Evolutionary conservation across 768 basidiomycete species (phyloP), one percentile per base, ranked within the genome.

Genomic region (Fibroporia radiculosa): DNA sequence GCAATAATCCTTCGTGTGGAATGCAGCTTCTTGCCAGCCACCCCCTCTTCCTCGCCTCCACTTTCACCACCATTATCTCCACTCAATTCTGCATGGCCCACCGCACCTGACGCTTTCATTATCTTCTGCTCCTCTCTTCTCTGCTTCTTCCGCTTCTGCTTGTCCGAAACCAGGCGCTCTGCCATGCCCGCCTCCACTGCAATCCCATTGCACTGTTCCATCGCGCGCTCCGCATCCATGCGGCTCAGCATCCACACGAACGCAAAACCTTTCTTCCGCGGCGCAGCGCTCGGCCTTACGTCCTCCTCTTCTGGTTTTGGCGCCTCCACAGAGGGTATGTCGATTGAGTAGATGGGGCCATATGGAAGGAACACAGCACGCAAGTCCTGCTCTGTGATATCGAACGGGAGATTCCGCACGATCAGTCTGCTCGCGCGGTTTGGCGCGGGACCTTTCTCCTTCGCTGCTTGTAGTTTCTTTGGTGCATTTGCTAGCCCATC

Each of bases 191-290:
- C 75, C 18, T 74, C 70, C 14, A 91, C 66, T 8, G 71, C 73
- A 60, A 75, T 80, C 14, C 87, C 89, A 56, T 95, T 95, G 49
- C 87, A 80, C 11, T 71, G 78, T 54, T 80, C 80, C 47, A 95
- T 70, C 0, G 91, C 93, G 41, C 70, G 69, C 60, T 93, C 85
- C 7, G 91, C 93, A 56, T 93, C 87, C 46, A 82, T 83, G 59
- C 77, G 81, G 57, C 79, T 80, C 51, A 92, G 62, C 78, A 90
- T 92, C 90, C 92, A 95, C 8, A 98, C 82, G 56, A 98, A 97
- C 0, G 92, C 95, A 53, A 95, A 98, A 0, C 93, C 92, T 53
- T 84, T 82, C 33, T 75, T 69, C 24, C 75, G 68, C 11, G 54
- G 38, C 2, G 22, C 27, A 23, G 29, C 13, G 13, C 47, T 31